Evolutionary conservation across 106 monocot genomes (phyloP).

Genomic region (Posidonia australis): DNA sequence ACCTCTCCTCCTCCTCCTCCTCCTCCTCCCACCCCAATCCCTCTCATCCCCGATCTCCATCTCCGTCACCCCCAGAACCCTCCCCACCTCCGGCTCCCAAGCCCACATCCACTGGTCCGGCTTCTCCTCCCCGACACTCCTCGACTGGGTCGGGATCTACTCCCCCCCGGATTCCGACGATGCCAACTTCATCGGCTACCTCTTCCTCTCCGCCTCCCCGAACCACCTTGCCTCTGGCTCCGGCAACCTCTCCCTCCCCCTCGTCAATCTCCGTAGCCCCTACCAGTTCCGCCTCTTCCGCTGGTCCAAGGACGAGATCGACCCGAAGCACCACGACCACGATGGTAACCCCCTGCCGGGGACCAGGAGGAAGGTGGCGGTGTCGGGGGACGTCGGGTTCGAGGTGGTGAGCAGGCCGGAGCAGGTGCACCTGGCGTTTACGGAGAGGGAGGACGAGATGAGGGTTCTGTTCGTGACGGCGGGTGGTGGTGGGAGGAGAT

Average conservation of each 20-base stretch:
- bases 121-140: slow-evolving; percentile 42
- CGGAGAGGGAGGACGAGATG: slow-evolving; percentile 76
- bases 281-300: slow-evolving; percentile 82
- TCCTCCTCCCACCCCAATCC: slow-evolving; percentile 21
- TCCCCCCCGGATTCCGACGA: slow-evolving; percentile 61
- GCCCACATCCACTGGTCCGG: slow-evolving; percentile 63
- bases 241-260: slow-evolving; percentile 58
- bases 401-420: slow-evolving; percentile 24
- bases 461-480: slow-evolving; percentile 76
- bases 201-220: slow-evolving; percentile 68
- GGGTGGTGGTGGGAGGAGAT: slow-evolving; percentile 27
- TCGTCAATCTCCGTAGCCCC: slow-evolving; percentile 58
- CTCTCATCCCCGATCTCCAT: slow-evolving; percentile 19
- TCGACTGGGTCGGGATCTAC: slow-evolving; percentile 93
- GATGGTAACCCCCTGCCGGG: slow-evolving; percentile 73
- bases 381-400: slow-evolving; percentile 44
- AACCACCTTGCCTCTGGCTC: slow-evolving; percentile 36
- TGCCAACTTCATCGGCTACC: slow-evolving; percentile 70
- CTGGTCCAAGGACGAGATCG: slow-evolving; percentile 50
- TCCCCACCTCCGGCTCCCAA: slow-evolving; percentile 37
- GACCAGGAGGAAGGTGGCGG: slow-evolving; percentile 45
- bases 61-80: slow-evolving; percentile 45
- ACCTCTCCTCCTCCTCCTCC: slow-evolving; percentile 4
- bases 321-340: slow-evolving; percentile 52
- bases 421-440: slow-evolving; percentile 73